Conservation (phyloP, 139 green algal genomes). For the Pedinophyceae sp. region DNA sequence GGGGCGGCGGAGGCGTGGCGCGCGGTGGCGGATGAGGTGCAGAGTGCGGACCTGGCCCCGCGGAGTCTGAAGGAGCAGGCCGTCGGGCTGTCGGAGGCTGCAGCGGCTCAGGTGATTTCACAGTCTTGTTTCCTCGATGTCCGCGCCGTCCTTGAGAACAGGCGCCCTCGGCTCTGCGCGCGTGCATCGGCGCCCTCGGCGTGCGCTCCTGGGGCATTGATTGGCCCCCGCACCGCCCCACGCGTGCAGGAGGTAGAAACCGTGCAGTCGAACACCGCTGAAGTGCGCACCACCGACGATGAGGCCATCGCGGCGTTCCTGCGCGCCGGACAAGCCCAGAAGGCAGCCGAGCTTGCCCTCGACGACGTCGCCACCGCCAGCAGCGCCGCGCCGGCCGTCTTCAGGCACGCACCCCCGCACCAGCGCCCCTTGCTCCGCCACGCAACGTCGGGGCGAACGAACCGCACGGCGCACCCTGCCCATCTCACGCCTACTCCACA, state of each 20-base stretch:
- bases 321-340: too few relatives aligned
- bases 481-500: not conserved
- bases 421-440: conserved; percentile 1
- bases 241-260: too few relatives aligned
- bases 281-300: too few relatives aligned
- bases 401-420: not conserved
- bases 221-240: too few relatives aligned
- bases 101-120: conserved; percentile 24
- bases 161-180: too few relatives aligned
- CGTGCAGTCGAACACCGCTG: too few relatives aligned
- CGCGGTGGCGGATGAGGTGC: not conserved
- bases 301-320: too few relatives aligned
- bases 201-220: too few relatives aligned
- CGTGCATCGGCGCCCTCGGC: too few relatives aligned
- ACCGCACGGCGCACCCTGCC: not conserved
- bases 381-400: conserved; percentile 22
- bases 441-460: not conserved
- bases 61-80: conserved; percentile 21
- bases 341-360: conserved; percentile 25
- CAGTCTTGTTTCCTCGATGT: too few relatives aligned
- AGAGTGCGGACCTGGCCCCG: conserved; percentile 8
- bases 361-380: conserved; percentile 13
- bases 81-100: not conserved
- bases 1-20: conserved; percentile 5
- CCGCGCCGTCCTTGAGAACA: too few relatives aligned